phyloP scores from a whole-genome alignment of 345 rosid genomes.

The Capsella bursapastoris region DNA sequence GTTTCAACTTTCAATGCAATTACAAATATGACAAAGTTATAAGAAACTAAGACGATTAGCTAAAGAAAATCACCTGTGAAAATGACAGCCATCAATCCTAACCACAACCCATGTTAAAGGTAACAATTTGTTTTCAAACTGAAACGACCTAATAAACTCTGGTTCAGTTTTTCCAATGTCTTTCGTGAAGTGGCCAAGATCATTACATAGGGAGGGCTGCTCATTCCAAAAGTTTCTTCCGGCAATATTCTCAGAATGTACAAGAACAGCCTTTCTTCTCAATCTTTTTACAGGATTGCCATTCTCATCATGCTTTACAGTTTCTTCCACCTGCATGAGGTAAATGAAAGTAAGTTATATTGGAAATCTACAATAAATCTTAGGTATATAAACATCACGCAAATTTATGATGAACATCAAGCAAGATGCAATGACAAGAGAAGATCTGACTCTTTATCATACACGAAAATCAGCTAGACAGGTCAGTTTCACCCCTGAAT shows the following conservation, averaged over 20 bases:
- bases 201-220: conserved; percentile 55
- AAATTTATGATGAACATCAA: conserved; percentile 5
- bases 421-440: conserved; percentile 16
- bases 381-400: conserved; percentile 4
- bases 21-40: background rate
- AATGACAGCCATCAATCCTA: conserved; percentile 95
- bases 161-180: conserved; percentile 65
- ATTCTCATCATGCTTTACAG: conserved; percentile 68
- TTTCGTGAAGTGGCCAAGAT: conserved; percentile 61
- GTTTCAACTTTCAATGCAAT: background rate
- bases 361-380: background rate
- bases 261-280: conserved; percentile 59
- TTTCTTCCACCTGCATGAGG: conserved; percentile 66
- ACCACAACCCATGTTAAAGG: conserved; percentile 81
- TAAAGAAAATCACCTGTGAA: conserved; percentile 72
- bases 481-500: background rate
- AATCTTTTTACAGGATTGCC: conserved; percentile 77
- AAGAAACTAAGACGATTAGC: background rate
- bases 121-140: conserved; percentile 75
- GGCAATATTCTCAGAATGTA: conserved; percentile 66
- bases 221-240: conserved; percentile 78
- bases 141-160: conserved; percentile 66
- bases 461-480: conserved; percentile 14
- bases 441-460: conserved; percentile 7
- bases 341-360: conserved; percentile 5